Evolutionary conservation across 257 asterid species (phyloP).

Genomic region (Euphrasia confusa): DNA sequence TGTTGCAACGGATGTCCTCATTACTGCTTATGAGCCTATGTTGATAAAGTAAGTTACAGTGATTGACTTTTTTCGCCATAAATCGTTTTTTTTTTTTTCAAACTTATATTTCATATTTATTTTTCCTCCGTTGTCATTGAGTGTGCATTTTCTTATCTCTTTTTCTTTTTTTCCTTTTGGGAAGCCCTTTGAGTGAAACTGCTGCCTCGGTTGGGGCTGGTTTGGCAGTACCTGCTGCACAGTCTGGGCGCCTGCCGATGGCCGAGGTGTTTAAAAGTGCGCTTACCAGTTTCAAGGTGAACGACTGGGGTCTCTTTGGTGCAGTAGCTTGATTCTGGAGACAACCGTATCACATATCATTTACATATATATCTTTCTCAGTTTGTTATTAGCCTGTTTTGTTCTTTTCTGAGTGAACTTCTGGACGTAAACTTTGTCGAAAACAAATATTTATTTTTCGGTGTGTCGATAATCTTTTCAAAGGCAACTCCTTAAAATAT

Average conservation of each 20-base stretch:
- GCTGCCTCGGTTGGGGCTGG: constrained; percentile 80
- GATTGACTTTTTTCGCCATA: background rate
- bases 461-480: too few relatives aligned
- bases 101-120: background rate
- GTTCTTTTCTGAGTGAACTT: background rate
- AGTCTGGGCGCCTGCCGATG: constrained; percentile 72
- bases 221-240: constrained; percentile 60
- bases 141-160: background rate
- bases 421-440: too few relatives aligned
- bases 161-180: background rate
- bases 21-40: constrained; percentile 83
- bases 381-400: background rate
- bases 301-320: constrained; percentile 76
- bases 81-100: background rate
- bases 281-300: constrained; percentile 69
- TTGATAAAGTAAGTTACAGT: constrained; percentile 59
- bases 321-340: constrained; percentile 31
- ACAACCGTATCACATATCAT: background rate
- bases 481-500: background rate
- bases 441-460: too few relatives aligned
- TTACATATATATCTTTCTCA: background rate
- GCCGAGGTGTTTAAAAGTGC: constrained; percentile 65
- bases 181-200: constrained; percentile 77
- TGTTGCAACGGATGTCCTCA: constrained; percentile 66
- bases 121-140: background rate